These are phyloP conservation scores for Oropetium thomaeum DNA, from an alignment of 176 grass and related monocot species.

Conservation along the genomic window DNA sequence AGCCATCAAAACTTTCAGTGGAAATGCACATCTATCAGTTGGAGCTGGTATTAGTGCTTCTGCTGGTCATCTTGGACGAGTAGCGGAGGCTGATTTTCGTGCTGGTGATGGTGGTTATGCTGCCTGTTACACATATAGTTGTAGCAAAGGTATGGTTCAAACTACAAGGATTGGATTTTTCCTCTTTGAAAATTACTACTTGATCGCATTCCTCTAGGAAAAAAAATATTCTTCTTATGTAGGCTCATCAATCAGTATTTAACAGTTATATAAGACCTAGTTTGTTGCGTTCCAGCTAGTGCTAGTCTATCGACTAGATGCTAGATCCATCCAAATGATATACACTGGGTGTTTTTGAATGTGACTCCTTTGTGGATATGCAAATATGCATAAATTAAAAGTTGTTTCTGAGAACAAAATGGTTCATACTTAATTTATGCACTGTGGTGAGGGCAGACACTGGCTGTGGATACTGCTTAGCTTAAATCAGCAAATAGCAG, in stretches of 20 bases:
- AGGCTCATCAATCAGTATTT: neutral
- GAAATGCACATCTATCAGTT: slow-evolving; percentile 74
- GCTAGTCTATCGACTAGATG: slow-evolving; percentile 7
- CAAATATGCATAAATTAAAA: neutral
- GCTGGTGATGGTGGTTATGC: slow-evolving; percentile 90
- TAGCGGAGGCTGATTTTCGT: slow-evolving; percentile 80
- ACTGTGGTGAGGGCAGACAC: neutral
- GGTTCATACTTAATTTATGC: neutral
- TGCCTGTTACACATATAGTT: slow-evolving; percentile 92
- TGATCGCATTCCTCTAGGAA: neutral
- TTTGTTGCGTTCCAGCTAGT: neutral
- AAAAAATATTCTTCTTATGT: slow-evolving; percentile 18
- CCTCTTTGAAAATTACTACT: neutral
- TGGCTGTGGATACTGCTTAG: slow-evolving; percentile 7
- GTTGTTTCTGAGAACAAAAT: neutral
- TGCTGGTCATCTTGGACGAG: slow-evolving; percentile 75
- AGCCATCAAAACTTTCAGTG: slow-evolving; percentile 88
- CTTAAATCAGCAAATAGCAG: slow-evolving; percentile 4
- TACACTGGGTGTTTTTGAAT: neutral
- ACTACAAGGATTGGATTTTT: neutral
- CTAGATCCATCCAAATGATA: neutral
- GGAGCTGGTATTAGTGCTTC: slow-evolving; percentile 84
- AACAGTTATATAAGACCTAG: neutral
- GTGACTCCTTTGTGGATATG: neutral
- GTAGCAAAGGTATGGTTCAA: slow-evolving; percentile 76